Evolutionary conservation across 495 filamentous ascomycete species (phyloP), one percentile per base, ranked within the genome.

Genomic region (Xylaria venustula): DNA sequence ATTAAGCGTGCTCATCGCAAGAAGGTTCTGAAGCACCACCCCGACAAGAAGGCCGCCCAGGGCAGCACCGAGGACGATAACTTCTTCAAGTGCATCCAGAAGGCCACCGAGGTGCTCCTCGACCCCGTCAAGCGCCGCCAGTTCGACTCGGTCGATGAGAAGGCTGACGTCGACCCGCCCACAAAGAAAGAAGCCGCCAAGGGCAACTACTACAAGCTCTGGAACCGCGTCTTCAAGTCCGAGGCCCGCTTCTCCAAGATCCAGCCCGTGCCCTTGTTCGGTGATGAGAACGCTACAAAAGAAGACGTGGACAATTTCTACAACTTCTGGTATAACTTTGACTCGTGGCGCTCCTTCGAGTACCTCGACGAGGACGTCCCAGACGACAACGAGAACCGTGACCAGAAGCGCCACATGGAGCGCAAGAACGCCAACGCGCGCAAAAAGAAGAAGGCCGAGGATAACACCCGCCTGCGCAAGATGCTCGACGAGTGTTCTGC

Each of bases 31-130:
- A 92, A 90, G 79, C 94, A 98, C 74, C 94, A 98, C 72, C 94
- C 94, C 56, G 94, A 98, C 71, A 98, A 98, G 88, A 96, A 94
- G 80, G 94, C 94, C 28, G 93, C 94, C 37, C 83, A 87, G 52
- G 91, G 94, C 62, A 83, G 80, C 61, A 87, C 87, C 64, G 92
- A 98, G 76, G 92, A 96, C 78, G 94, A 98, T 77, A 89, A 87
- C 68, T 98, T 98, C 84, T 98, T 98, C 88, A 98, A 98, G 84
- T 98, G 94, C 77, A 98, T 98, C 74, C 94, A 98, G 81, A 97
- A 96, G 75, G 94, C 94, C 60, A 93, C 88, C 68, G 94, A 98
- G 72, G 81, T 97, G 56, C 89, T 98, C 17, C 82, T 89, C 41
- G 94, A 98, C 81, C 92, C 94, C 41, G 81, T 86, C 72, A 96